These are phyloP conservation scores for Hypsizygus ulmarius DNA, from an alignment of 1,284 basidiomycete species.

Conservation along the genomic window DNA sequence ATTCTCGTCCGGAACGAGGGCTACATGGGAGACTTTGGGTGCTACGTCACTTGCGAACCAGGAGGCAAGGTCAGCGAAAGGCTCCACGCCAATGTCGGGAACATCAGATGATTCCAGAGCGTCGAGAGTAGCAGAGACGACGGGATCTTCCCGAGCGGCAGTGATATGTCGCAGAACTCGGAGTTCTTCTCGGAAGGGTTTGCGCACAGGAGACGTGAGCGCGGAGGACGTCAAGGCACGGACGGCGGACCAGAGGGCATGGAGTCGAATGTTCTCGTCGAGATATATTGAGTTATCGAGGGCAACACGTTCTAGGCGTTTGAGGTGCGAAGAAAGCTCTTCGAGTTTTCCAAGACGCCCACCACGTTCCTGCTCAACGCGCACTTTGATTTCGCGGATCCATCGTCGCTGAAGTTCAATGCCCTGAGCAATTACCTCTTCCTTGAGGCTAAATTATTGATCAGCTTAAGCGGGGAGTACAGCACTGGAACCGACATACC, in stretches of 20 bases:
- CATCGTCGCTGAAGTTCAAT: slow-evolving; percentile 96
- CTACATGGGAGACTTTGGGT: slow-evolving; percentile 83
- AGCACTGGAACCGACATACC: slow-evolving; percentile 46
- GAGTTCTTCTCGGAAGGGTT: slow-evolving; percentile 88
- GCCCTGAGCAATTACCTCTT: slow-evolving; percentile 94
- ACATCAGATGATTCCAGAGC: slow-evolving; percentile 74
- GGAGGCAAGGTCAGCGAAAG: slow-evolving; percentile 81
- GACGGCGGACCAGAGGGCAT: slow-evolving; percentile 76
- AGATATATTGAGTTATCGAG: slow-evolving; percentile 89
- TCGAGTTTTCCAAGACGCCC: slow-evolving; percentile 94
- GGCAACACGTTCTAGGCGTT: slow-evolving; percentile 87
- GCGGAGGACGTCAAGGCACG: slow-evolving; percentile 60
- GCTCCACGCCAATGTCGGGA: slow-evolving; percentile 86
- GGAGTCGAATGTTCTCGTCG: slow-evolving; percentile 86
- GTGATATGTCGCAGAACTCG: slow-evolving; percentile 77
- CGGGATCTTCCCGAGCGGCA: slow-evolving; percentile 64
- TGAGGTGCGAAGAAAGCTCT: slow-evolving; percentile 86
- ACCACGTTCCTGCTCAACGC: slow-evolving; percentile 95
- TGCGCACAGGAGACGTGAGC: slow-evolving; percentile 59
- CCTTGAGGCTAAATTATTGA: slow-evolving; percentile 64
- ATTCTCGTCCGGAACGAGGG: slow-evolving; percentile 86
- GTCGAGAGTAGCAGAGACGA: slow-evolving; percentile 68
- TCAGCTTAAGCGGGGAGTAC: slow-evolving; percentile 4
- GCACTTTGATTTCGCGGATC: slow-evolving; percentile 94
- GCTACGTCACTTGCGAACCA: slow-evolving; percentile 90